Base-by-base conservation (phyloP, 2,329 filamentous ascomycete genomes). In the Microdochium bolleyi region DNA sequence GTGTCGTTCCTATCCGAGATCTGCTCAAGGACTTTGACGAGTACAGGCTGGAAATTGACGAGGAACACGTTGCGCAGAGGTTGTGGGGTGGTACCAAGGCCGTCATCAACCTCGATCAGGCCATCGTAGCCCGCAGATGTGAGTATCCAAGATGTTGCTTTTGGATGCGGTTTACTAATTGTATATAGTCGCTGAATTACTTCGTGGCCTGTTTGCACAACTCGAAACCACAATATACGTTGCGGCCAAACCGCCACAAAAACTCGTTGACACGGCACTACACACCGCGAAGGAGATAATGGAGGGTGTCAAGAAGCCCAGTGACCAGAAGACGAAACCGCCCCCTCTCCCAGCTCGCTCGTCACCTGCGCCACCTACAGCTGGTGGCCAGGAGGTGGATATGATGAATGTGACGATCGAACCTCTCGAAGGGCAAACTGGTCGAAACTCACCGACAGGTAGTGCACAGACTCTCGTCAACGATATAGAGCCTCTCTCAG, bases 211-310 rank as follows among this genome's bases (percentile, higher is more conserved):
- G 0, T 96, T 95, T 62, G 67, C 78, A 10, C 78, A 83, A 54
- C 83, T 96, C 64, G 84, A 87, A 54, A 78, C 75, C 1, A 84
- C 86, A 1, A 72, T 80, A 3, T 73, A 77, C 41, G 70, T 76
- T 11, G 84, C 79, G 16, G 83, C 92, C 27, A 82, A 78, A 46
- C 91, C 91, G 1, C 84, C 85, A 3, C 85, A 87, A 60, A 83
- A 89, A 58, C 77, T 96, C 32, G 91, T 91, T 24, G 85, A 90
- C 50, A 80, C 92, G 38, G 91, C 91, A 1, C 75, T 96, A 22
- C 81, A 89, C 1, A 75, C 75, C 2, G 76, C 73, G 0, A 72
- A 61, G 57, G 67, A 60, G 56, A 67, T 62, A 49, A 60, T 59
- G 32, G 61, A 58, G 5, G 22, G 22, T 3, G 9, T 22, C 14